These are phyloP conservation scores for Camelina laxa DNA, from an alignment of 345 rosid species.

Conservation along the genomic window DNA sequence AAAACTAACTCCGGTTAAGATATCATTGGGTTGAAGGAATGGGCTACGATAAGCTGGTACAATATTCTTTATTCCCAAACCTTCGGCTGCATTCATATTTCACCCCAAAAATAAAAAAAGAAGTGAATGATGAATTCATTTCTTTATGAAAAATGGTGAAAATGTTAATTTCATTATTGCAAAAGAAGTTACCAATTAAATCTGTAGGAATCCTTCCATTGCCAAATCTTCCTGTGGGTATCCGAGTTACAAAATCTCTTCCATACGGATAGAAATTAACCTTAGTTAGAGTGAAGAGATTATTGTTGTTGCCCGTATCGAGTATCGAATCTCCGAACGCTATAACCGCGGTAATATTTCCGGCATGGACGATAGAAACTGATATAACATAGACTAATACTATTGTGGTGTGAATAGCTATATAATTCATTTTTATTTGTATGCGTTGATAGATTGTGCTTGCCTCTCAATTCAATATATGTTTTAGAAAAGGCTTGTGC, in stretches of 20 bases:
- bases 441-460: not conserved
- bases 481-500: not conserved
- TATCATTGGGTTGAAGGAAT: constrained; percentile 34
- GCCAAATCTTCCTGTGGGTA: constrained; percentile 48
- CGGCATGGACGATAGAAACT: constrained; percentile 16
- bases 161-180: not conserved
- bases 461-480: not conserved
- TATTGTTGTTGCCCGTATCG: constrained; percentile 49
- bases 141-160: not conserved
- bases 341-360: constrained; percentile 39
- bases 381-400: constrained; percentile 7
- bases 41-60: constrained; percentile 43
- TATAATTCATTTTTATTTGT: not conserved
- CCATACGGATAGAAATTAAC: constrained; percentile 49
- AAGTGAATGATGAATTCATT: not conserved
- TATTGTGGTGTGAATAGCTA: constrained; percentile 11
- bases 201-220: constrained; percentile 48
- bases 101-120: not conserved
- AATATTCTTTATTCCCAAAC: constrained; percentile 38
- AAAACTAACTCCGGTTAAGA: constrained; percentile 46
- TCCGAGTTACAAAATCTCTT: constrained; percentile 37
- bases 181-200: constrained; percentile 42
- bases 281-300: constrained; percentile 26
- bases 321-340: constrained; percentile 54
- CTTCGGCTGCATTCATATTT: constrained; percentile 39